phyloP scores from a whole-genome alignment of 345 rosid species.

The Corymbia maculata region DNA sequence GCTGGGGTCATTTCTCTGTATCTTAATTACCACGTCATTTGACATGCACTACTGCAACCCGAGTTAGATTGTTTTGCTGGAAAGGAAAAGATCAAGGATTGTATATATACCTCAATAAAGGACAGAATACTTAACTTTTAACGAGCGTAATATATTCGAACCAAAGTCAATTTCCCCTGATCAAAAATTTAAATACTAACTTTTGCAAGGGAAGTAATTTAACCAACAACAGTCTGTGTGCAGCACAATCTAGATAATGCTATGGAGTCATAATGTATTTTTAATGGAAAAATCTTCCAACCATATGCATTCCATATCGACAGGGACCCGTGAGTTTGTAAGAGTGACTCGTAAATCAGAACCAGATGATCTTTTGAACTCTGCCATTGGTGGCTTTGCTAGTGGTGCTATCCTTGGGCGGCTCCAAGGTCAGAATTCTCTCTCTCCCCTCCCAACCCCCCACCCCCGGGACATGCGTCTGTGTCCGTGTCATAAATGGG shows the following conservation, averaged over 20 bases:
- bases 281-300: not conserved
- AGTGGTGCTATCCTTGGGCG: constrained; percentile 82
- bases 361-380: constrained; percentile 59
- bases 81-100: not conserved
- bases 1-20: not conserved
- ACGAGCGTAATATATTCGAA: not conserved
- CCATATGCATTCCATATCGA: not conserved
- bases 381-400: constrained; percentile 69
- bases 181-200: not conserved
- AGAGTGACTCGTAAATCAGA: constrained; percentile 56
- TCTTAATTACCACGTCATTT: not conserved
- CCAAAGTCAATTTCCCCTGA: not conserved
- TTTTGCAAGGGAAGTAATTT: not conserved
- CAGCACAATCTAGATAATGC: not conserved
- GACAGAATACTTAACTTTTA: not conserved
- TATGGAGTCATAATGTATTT: not conserved
- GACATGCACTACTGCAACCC: not conserved
- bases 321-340: constrained; percentile 82
- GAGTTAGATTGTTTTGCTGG: not conserved
- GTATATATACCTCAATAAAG: not conserved
- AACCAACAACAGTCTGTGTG: not conserved
- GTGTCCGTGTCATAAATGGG: not conserved
- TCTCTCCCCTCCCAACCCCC: not conserved
- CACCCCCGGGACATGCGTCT: too few species aligned
- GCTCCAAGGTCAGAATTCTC: constrained; percentile 48